phyloP scores from a whole-genome alignment of 257 asterid species.

The Vinca minor region DNA sequence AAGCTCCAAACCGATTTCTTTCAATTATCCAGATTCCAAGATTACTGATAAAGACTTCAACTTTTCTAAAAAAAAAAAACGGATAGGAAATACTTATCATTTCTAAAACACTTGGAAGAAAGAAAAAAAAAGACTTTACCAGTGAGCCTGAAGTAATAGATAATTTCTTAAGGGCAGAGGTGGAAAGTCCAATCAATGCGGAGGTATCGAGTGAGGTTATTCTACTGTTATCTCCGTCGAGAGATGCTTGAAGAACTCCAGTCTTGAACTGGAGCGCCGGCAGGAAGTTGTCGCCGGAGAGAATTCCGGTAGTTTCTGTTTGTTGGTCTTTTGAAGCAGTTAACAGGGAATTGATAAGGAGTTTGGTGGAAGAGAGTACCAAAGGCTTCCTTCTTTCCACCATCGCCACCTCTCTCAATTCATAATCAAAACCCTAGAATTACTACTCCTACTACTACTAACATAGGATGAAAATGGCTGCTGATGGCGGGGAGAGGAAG shows the following conservation, averaged over 20 bases:
- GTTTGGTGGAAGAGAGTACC: slow-evolving; percentile 76
- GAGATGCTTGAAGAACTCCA: slow-evolving; percentile 48
- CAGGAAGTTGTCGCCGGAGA: slow-evolving; percentile 12
- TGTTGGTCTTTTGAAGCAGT: slow-evolving; percentile 20
- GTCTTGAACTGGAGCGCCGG: slow-evolving; percentile 40
- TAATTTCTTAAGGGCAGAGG: slow-evolving; percentile 52
- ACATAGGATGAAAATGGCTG: too few species aligned
- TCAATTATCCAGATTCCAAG: neutral
- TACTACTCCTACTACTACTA: too few species aligned
- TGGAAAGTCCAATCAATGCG: slow-evolving; percentile 66
- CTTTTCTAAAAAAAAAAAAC: neutral
- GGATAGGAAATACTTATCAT: neutral
- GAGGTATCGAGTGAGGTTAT: slow-evolving; percentile 38
- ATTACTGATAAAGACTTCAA: neutral
- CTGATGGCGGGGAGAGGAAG: neutral
- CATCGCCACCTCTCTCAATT: slow-evolving; percentile 35
- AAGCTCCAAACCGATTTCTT: neutral
- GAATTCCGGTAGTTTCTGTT: slow-evolving; percentile 7
- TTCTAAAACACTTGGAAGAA: neutral
- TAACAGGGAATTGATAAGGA: slow-evolving; percentile 51
- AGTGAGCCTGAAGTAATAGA: slow-evolving; percentile 81
- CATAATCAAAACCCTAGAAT: slow-evolving; percentile 4
- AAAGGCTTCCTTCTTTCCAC: slow-evolving; percentile 72
- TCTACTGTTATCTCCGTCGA: slow-evolving; percentile 10
- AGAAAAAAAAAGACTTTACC: slow-evolving; percentile 27